Evolutionary conservation across 2,329 filamentous ascomycete genomes (phyloP).

Genomic region (Myriosclerotinia curreyana): DNA sequence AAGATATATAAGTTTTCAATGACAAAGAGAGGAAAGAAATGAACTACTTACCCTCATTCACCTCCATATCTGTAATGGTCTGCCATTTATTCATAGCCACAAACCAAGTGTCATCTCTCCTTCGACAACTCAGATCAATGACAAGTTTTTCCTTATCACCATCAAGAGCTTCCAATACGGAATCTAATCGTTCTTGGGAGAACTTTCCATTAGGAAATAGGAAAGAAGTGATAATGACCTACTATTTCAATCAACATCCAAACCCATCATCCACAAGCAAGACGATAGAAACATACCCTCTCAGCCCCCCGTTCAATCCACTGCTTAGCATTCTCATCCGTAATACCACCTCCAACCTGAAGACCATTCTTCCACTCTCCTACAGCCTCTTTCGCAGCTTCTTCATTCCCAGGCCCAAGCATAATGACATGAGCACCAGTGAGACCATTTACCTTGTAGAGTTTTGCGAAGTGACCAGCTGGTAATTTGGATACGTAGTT

Average conservation of each 20-base stretch:
- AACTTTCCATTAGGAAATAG: conserved; percentile 85
- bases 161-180: conserved; percentile 68
- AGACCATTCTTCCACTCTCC: conserved; percentile 73
- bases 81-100: conserved; percentile 99
- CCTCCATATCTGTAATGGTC: conserved; percentile 93
- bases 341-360: conserved; percentile 94
- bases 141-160: conserved; percentile 79
- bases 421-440: conserved; percentile 91
- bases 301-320: conserved; percentile 89
- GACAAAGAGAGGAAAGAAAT: conserved; percentile 4
- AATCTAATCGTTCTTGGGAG: conserved; percentile 70
- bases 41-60: conserved; percentile 68
- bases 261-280: conserved; percentile 1
- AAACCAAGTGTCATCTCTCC: conserved; percentile 73
- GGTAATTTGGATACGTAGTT: conserved; percentile 89
- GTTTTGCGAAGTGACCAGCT: conserved; percentile 72
- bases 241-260: conserved; percentile 37
- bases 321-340: conserved; percentile 72
- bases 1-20: conserved; percentile 23
- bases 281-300: conserved; percentile 58
- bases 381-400: conserved; percentile 74
- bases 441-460: conserved; percentile 75
- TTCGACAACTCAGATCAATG: conserved; percentile 89
- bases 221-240: conserved; percentile 97
- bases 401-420: conserved; percentile 84